These are phyloP conservation scores for Cryphonectria parasitica DNA, from an alignment of 2,329 filamentous ascomycete species.

Conservation along the genomic window DNA sequence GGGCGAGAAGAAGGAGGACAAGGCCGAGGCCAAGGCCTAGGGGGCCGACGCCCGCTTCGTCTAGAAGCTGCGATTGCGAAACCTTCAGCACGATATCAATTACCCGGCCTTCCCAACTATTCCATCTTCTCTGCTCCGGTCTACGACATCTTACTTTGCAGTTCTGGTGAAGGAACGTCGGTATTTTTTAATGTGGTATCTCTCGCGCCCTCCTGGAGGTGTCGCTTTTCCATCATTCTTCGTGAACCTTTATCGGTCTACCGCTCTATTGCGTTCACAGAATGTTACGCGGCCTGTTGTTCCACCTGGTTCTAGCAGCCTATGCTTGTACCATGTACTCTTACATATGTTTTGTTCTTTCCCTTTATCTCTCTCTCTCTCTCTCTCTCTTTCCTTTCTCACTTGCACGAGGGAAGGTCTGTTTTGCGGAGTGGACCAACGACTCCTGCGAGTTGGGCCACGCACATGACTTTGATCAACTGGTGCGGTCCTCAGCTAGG, in stretches of 20 bases:
- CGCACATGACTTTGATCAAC: slow-evolving; percentile 12
- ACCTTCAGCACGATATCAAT: slow-evolving; percentile 22
- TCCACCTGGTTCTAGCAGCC: slow-evolving; percentile 25
- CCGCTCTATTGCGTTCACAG: slow-evolving; percentile 10
- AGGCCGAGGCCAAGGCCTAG: slow-evolving; percentile 58
- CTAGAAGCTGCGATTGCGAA: slow-evolving; percentile 19
- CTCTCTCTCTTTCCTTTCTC: background rate
- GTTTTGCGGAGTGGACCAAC: slow-evolving; percentile 18
- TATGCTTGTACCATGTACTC: slow-evolving; percentile 27
- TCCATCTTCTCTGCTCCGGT: slow-evolving; percentile 12
- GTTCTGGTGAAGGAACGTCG: slow-evolving; percentile 16
- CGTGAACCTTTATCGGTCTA: slow-evolving; percentile 15
- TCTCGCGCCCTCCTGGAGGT: slow-evolving; percentile 14
- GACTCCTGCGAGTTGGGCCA: slow-evolving; percentile 17
- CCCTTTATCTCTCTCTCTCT: background rate
- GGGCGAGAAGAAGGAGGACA: slow-evolving; percentile 53
- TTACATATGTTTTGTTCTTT: slow-evolving; percentile 22
- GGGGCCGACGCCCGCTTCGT: slow-evolving; percentile 15
- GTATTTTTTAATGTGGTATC: slow-evolving; percentile 28
- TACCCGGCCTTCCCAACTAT: slow-evolving; percentile 16
- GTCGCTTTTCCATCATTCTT: slow-evolving; percentile 26
- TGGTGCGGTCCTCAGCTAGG: slow-evolving; percentile 24
- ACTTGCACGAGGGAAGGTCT: slow-evolving; percentile 5
- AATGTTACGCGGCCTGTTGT: slow-evolving; percentile 20
- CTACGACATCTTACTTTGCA: slow-evolving; percentile 16